These are phyloP conservation scores for Chaetomium olivaceum DNA, from an alignment of 2,329 filamentous ascomycete genomes.

Conservation along the genomic window DNA sequence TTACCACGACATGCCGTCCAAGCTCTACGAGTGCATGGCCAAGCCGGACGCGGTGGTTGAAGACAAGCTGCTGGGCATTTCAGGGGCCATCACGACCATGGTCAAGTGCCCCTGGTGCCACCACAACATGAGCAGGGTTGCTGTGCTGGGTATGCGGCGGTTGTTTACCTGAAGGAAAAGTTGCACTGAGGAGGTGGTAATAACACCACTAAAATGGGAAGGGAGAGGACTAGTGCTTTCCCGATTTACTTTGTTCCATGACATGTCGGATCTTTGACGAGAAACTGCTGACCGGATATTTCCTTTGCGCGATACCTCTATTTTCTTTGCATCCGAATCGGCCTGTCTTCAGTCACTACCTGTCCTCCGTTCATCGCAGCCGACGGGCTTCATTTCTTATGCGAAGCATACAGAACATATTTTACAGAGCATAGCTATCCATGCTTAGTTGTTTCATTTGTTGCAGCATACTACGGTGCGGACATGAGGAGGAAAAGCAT, in stretches of 20 bases:
- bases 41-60: constrained; percentile 57
- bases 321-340: constrained; percentile 4
- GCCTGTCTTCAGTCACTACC: constrained; percentile 2
- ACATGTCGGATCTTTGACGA: not conserved
- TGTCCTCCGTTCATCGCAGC: not conserved
- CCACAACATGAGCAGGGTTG: constrained; percentile 70
- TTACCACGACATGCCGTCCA: constrained; percentile 66
- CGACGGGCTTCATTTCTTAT: constrained; percentile 1
- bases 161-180: constrained; percentile 66
- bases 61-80: constrained; percentile 53
- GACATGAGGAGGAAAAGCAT: constrained; percentile 21
- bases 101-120: constrained; percentile 72
- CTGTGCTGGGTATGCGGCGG: constrained; percentile 67
- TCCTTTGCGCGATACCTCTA: not conserved
- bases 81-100: constrained; percentile 59
- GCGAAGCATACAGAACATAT: not conserved
- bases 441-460: constrained; percentile 11
- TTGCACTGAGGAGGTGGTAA: constrained; percentile 45
- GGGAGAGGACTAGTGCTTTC: not conserved
- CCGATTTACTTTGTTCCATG: not conserved
- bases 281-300: not conserved
- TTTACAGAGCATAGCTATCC: constrained; percentile 3
- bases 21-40: constrained; percentile 65
- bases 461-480: constrained; percentile 22
- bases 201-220: not conserved